Percentiles rank a stretch among this genome's conserved stretches.
Evolutionary conservation across 495 filamentous ascomycete genomes (phyloP).

Genomic region (Lentithecium fluviatile): DNA sequence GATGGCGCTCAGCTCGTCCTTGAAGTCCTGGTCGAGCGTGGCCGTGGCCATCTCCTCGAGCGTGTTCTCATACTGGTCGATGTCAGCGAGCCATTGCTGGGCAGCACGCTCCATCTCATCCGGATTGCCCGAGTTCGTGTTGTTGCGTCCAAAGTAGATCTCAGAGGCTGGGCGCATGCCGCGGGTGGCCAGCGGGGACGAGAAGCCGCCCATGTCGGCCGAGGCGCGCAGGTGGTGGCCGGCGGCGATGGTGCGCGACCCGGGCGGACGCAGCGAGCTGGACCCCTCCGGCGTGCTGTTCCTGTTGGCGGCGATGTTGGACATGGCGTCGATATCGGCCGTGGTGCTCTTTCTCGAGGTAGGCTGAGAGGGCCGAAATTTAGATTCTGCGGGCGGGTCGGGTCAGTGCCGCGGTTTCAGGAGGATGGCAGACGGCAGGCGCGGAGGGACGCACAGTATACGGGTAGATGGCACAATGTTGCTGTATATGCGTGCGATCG

Average conservation of each 20-base stretch:
- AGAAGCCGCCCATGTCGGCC: conserved; percentile 91
- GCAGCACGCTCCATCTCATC: conserved; percentile 93
- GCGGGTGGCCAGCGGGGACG: conserved; percentile 69
- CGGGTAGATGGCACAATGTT: conserved; percentile 13
- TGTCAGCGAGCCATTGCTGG: conserved; percentile 97
- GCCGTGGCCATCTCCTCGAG: conserved; percentile 98
- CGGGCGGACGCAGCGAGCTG: conserved; percentile 83
- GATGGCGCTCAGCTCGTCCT: conserved; percentile 97
- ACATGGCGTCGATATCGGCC: conserved; percentile 50
- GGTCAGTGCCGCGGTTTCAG: conserved; percentile 1
- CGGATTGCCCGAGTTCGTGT: conserved; percentile 62
- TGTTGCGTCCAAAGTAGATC: conserved; percentile 74
- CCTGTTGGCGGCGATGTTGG: conserved; percentile 73
- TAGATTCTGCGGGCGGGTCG: conserved; percentile 26
- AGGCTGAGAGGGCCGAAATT: conserved; percentile 9
- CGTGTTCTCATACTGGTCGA: conserved; percentile 96
- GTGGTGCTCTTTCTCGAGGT: neutral
- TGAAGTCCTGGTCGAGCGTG: conserved; percentile 97
- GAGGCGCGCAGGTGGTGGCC: conserved; percentile 90
- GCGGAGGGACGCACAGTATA: conserved; percentile 15
- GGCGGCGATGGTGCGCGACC: conserved; percentile 72
- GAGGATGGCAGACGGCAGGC: neutral
- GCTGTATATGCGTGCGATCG: conserved; percentile 19
- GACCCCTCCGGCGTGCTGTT: conserved; percentile 93
- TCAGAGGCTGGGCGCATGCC: conserved; percentile 91